Base-by-base conservation (phyloP, 306 rosid genomes). In the Canavalia ensiformis region DNA sequence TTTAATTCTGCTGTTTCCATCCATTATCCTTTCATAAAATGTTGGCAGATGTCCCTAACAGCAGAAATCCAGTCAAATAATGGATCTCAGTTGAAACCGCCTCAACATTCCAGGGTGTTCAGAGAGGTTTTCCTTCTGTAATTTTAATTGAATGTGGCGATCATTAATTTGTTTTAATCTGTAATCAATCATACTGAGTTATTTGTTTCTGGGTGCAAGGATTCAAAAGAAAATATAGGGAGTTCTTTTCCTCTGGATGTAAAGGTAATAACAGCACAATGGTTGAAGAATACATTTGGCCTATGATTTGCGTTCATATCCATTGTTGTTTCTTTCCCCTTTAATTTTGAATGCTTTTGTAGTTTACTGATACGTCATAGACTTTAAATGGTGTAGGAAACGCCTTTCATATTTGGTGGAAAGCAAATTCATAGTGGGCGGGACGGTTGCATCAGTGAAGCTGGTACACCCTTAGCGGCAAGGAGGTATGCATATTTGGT, bases 201-300 rank as follows among this genome's bases (percentile, higher is more conserved):
- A 28, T 89, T 80, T 82, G 55, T 88, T 86, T 74, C 86, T 87
- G 81, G 94, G 81, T 86, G 87, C 81, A 86, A 96, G 99, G 98
- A 89, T 81, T 90, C 90, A 60, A 96, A 96, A 94, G 99, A 93
- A 92, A 96, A 96, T 81, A 90, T 88, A 80, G 87, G 74, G 65
- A 79, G 77, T 74, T 78, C 88, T 83, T 84, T 86, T 85, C 94
- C 85, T 84, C 83, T 79, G 83, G 81, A 88, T 72, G 80, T 54
- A 45, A 83, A 92, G 97, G 97, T 93, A 86, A 81, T 37, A 54
- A 42, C 30, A 9, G 13, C 57, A 57, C 46, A 18, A 18, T 71
- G 57, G 68, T 13, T 62, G 42, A 65, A 58, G 78, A 83, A 72
- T 29, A 39, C 8, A 59, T 39, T 6, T 71, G 25, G 54, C 78